Evolutionary conservation across 2,329 filamentous ascomycete species (phyloP), one percentile per base, ranked within the genome.

Genomic region (Penicillium olsonii): DNA sequence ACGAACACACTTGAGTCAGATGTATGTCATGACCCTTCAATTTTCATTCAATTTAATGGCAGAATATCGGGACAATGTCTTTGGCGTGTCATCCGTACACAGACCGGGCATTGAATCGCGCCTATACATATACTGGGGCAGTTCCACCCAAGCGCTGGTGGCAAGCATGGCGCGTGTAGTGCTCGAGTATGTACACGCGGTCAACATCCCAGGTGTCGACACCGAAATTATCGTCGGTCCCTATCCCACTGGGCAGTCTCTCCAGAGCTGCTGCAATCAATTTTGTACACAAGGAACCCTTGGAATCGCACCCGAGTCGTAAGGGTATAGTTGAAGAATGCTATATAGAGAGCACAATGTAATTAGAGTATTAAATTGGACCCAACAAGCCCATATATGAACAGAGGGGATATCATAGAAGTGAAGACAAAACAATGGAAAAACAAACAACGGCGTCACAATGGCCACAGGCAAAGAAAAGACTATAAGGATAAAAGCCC

Each of bases 361-460:
- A 47, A 68, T 66, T 66, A 65, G 60, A 59, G 57, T 53, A 66
- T 64, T 66, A 66, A 63, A 55, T 54, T 51, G 56, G 60, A 64
- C 58, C 52, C 47, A 58, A 58, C 55, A 61, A 62, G 58, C 63
- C 65, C 62, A 57, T 58, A 60, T 61, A 62, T 61, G 60, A 71
- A 71, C 68, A 66, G 59, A 70, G 64, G 69, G 70, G 71, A 74
- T 74, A 74, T 74, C 70, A 73, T 68, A 62, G 64, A 66, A 67
- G 57, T 49, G 59, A 60, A 64, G 56, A 51, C 52, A 57, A 57
- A 53, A 50, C 48, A 63, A 51, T 46, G 48, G 45, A 55, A 54
- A n/a, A 46, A 49, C 29, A 48, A 54, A 33, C 40, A 56, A 54
- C 55, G 48, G 53, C 48, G 52, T 49, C 48, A 47, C 55, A 56